Evolutionary conservation across 495 filamentous ascomycete species (phyloP), one percentile per base, ranked within the genome.

Genomic region (Penicillium dipodomyicola): DNA sequence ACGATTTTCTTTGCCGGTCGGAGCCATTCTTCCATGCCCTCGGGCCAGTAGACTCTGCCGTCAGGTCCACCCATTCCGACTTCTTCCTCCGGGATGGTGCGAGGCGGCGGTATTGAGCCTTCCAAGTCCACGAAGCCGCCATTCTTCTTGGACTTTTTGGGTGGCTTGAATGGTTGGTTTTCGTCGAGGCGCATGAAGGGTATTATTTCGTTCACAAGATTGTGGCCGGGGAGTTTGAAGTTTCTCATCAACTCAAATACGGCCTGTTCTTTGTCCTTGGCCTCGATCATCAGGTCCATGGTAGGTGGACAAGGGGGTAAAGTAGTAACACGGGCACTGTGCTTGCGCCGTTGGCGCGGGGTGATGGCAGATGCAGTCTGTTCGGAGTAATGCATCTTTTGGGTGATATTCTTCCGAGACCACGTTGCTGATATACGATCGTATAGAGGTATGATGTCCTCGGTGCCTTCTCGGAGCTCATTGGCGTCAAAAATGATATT

Each of bases 231-330:
- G 1, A 97, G 79, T 55, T 86, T 90, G 70, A 88, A 96, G 1
- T 77, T 94, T 30, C 86, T 78, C 90, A 96, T 96, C 14, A 97
- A 79, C 59, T 96, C 91, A 64, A 97, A 96, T 0, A 96, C 92
- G 0, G 94, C 92, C 70, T 97, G 94, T 70, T 98, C 94, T 71
- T 97, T 98, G 64, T 96, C 92, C 65, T 97, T 98, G 17, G 94
- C 94, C 75, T 98, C 94, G 56, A 97, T 96, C 94, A 97, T 98
- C 12, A 97, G 77, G 67, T 96, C 94, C 87, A 95, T 93, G 7
- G 84, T 84, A 5, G 82, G 75, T 2, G 84, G 75, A 61, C 92
- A 96, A 0, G 93, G 93, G 12, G 93, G 93, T 15, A 98, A 70
- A 0, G 84, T 89, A 32, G 75, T 70, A 4, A 94, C 90, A 7